A percentile compares a stretch with the other conserved stretches of the same genome.
Evolutionary conservation across 2,329 filamentous ascomycete genomes (phyloP).

Genomic region (Camillea tinctor): DNA sequence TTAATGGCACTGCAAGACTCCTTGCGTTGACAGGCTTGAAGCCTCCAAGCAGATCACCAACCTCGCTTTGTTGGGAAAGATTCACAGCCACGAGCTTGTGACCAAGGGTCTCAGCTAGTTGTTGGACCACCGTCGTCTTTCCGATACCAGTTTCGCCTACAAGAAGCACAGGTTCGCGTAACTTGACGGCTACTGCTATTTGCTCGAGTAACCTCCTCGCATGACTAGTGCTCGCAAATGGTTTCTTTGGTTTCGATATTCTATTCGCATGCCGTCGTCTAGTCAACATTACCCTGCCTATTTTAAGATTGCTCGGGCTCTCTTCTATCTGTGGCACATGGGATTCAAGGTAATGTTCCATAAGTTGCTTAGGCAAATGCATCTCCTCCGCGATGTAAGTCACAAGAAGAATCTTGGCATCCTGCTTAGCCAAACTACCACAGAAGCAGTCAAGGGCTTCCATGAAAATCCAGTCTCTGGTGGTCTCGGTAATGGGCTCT

Average conservation of each 20-base stretch:
- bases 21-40: conserved; percentile 95
- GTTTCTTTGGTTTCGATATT: conserved; percentile 53
- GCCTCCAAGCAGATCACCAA: conserved; percentile 89
- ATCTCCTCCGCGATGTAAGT: conserved; percentile 79
- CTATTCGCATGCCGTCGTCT: conserved; percentile 55
- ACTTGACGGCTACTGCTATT: conserved; percentile 76
- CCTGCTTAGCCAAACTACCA: conserved; percentile 69
- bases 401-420: conserved; percentile 59
- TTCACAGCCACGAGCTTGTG: conserved; percentile 92
- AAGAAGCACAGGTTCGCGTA: conserved; percentile 84
- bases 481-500: conserved; percentile 70
- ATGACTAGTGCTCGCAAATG: conserved; percentile 86
- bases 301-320: conserved; percentile 53
- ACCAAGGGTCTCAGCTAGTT: conserved; percentile 79
- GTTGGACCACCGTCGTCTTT: conserved; percentile 95
- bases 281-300: conserved; percentile 65
- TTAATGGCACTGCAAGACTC: conserved; percentile 81
- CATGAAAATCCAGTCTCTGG: conserved; percentile 82
- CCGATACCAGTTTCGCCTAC: conserved; percentile 99
- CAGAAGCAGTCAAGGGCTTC: conserved; percentile 93
- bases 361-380: conserved; percentile 78
- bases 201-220: conserved; percentile 85
- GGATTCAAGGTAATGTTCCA: conserved; percentile 72
- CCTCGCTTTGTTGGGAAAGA: conserved; percentile 95
- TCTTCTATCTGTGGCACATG: conserved; percentile 71